phyloP scores from a whole-genome alignment of 306 rosid genomes.

The Lithocarpus polystachyus region DNA sequence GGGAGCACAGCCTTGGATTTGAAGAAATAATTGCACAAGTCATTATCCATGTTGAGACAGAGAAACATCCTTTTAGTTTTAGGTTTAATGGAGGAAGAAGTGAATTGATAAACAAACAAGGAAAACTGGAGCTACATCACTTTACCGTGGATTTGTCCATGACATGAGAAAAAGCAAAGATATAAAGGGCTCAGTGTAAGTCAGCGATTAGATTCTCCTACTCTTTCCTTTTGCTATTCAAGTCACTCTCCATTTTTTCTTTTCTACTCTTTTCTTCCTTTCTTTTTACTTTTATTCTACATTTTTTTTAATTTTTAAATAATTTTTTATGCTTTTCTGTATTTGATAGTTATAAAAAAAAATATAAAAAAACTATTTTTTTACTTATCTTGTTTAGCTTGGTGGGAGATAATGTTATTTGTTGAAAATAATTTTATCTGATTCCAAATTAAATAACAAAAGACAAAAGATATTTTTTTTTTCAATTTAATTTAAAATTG shows the following conservation, averaged over 20 bases:
- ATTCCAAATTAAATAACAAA: too few relatives aligned
- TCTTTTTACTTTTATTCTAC: not conserved
- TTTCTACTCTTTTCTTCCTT: slow-evolving; percentile 1
- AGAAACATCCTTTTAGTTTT: slow-evolving; percentile 46
- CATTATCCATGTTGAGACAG: slow-evolving; percentile 35
- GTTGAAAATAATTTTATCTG: too few relatives aligned
- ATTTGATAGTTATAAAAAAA: too few relatives aligned
- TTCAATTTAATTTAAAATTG: too few relatives aligned
- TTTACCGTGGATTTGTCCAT: slow-evolving; percentile 41
- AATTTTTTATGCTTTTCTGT: too few relatives aligned
- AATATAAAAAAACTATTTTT: too few relatives aligned
- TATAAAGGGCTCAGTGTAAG: slow-evolving; percentile 34
- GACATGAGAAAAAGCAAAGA: slow-evolving; percentile 31
- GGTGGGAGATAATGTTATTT: too few relatives aligned
- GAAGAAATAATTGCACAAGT: slow-evolving; percentile 31
- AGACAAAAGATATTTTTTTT: too few relatives aligned
- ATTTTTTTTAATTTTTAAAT: not conserved
- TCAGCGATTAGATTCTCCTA: slow-evolving; percentile 60
- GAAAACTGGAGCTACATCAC: slow-evolving; percentile 29
- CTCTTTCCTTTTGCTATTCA: not conserved
- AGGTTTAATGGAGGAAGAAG: slow-evolving; percentile 37
- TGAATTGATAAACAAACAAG: slow-evolving; percentile 21
- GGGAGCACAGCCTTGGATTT: slow-evolving; percentile 18
- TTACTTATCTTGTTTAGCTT: too few relatives aligned
- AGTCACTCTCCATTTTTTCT: not conserved